Base-by-base conservation (phyloP, 192 early-diverging fungal genomes). In the Entomortierella lignicola region DNA sequence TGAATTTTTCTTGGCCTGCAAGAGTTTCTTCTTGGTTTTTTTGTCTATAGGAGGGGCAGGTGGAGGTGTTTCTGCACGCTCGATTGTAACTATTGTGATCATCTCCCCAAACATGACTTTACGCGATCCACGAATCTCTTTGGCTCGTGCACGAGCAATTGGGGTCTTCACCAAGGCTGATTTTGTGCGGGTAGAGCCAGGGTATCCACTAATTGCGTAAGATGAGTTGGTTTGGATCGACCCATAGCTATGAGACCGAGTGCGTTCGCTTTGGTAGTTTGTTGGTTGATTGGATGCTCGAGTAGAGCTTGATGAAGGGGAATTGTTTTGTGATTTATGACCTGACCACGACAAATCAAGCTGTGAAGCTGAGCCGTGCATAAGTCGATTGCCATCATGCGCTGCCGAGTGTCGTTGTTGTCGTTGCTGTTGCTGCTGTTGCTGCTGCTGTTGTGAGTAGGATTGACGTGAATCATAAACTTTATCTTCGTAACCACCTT, bases 71-170 rank as follows among this genome's bases (percentile, higher is more conserved):
- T 64, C 62, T 18, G 68, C 37, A 10, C 75, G 66, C 43, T 69
- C 66, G n/a, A 79, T 66, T 8, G 75, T 65, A 6, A 79, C 75
- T 17, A 79, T 60, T 3, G 75, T 79, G 32, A 79, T 79, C 75
- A 66, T 79, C 10, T 79, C 75, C 1, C 75, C 75, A 79, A 79
- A 79, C 10, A 54, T 32, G n/a, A 79, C 75, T 43, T 70, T 79
- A 20, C 68, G 75, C 4, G 62, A 34, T 0, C 75, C 75, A 55
- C 55, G 63, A 2, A 47, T 48, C 34, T 79, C 75, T n/a, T 67
- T 68, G 37, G 75, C 66, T n/a, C 75, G 48, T 17, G 75, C 75
- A 20, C 68, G 60, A 3, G 75, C 75, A 55, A 79, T 79, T 2
- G 75, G 75, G 2, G 75, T 79, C 63, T 79, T 79, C 32, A 64